These are phyloP conservation scores for Protomyces gravidus DNA, from an alignment of 1,139 yeast species.

Conservation along the genomic window DNA sequence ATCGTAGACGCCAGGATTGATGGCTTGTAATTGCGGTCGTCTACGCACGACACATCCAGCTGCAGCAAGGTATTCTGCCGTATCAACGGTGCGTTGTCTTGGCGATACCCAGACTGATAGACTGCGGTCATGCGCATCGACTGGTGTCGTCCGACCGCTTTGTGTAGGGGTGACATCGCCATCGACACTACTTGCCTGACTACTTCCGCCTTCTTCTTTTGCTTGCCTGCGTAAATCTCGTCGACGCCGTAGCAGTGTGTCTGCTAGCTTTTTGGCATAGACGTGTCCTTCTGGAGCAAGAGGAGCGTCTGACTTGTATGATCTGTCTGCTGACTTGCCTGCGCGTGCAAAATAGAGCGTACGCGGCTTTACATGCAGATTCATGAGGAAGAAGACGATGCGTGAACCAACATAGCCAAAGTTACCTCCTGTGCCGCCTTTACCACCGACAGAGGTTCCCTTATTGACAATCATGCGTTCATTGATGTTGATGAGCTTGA, in stretches of 20 bases:
- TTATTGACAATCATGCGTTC: slow-evolving; percentile 75
- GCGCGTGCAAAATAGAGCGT: slow-evolving; percentile 38
- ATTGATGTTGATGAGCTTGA: slow-evolving; percentile 85
- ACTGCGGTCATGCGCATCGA: slow-evolving; percentile 11
- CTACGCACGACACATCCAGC: slow-evolving; percentile 60
- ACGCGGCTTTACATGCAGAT: slow-evolving; percentile 34
- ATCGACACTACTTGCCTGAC: neutral
- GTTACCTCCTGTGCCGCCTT: slow-evolving; percentile 9
- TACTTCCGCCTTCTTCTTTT: slow-evolving; percentile 1
- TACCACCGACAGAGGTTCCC: slow-evolving; percentile 58
- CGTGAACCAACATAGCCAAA: slow-evolving; percentile 51
- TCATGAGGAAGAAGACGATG: slow-evolving; percentile 56
- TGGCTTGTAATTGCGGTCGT: slow-evolving; percentile 76
- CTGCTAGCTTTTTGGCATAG: slow-evolving; percentile 44
- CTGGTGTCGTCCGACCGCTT: neutral
- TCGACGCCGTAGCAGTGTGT: slow-evolving; percentile 44
- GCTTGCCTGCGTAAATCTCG: slow-evolving; percentile 34
- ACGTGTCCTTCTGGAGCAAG: slow-evolving; percentile 38
- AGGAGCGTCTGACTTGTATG: slow-evolving; percentile 22
- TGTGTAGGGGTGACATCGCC: neutral
- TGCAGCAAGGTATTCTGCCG: slow-evolving; percentile 60
- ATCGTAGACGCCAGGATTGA: slow-evolving; percentile 87
- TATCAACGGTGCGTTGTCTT: slow-evolving; percentile 72
- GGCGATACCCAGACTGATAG: slow-evolving; percentile 82
- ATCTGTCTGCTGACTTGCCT: slow-evolving; percentile 39